phyloP scores from a whole-genome alignment of 768 basidiomycete species.

The Termitomyces sp. region DNA sequence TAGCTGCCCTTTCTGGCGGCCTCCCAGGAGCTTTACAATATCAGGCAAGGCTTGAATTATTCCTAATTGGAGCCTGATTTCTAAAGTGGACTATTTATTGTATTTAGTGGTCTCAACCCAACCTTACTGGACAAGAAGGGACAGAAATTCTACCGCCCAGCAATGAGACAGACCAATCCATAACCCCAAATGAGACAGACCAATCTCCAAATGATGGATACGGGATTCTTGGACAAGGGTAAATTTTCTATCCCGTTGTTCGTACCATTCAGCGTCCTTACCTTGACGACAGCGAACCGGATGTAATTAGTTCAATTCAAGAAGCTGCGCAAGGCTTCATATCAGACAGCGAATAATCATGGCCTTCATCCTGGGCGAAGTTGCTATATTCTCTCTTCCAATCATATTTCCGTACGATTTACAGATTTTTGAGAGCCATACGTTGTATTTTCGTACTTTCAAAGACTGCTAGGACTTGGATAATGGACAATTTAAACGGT shows the following conservation, averaged over 20 bases:
- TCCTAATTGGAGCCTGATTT: neutral
- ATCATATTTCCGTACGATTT: neutral
- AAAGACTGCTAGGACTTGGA: conserved; percentile 1
- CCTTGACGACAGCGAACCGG: conserved; percentile 20
- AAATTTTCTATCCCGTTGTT: conserved; percentile 12
- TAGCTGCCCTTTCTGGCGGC: conserved; percentile 39
- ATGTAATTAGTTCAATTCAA: conserved; percentile 27
- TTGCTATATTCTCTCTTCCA: neutral
- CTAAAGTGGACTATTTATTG: conserved; percentile 12
- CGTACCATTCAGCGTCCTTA: neutral
- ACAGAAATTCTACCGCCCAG: conserved; percentile 37
- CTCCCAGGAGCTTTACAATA: conserved; percentile 45
- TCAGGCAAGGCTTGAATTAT: conserved; percentile 26
- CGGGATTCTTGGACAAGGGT: conserved; percentile 38
- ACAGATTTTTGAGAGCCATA: neutral
- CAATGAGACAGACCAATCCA: conserved; percentile 28
- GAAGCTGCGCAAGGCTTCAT: conserved; percentile 32
- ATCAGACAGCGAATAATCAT: conserved; percentile 14
- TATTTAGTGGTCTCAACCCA: conserved; percentile 53
- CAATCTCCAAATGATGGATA: conserved; percentile 70
- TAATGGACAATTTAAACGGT: neutral
- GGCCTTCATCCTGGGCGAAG: neutral
- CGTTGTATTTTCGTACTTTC: neutral
- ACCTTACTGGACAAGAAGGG: conserved; percentile 43
- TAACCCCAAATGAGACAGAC: conserved; percentile 34